These are phyloP conservation scores for Lasiodiplodia gonubiensis DNA, from an alignment of 2,329 filamentous ascomycete genomes.

Conservation along the genomic window DNA sequence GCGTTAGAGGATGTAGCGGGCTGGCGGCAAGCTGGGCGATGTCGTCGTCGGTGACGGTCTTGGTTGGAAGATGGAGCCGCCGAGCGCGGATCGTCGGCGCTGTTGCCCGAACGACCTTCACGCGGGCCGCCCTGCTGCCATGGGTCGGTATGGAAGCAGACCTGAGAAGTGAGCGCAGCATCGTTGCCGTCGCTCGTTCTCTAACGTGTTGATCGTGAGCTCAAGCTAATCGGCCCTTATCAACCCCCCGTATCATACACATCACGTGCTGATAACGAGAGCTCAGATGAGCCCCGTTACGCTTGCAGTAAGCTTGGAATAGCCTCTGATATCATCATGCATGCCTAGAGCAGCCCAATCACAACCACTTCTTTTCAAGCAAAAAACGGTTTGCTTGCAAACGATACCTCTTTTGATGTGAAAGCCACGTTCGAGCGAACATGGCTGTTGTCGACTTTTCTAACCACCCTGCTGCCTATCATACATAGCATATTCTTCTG, in stretches of 20 bases:
- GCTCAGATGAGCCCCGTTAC: background rate
- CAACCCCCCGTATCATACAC: background rate
- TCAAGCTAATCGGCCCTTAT: slow-evolving; percentile 5
- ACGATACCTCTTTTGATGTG: background rate
- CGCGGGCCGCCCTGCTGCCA: slow-evolving; percentile 7
- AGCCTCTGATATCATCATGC: slow-evolving; percentile 26
- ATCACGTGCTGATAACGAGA: slow-evolving; percentile 17
- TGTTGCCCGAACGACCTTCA: background rate
- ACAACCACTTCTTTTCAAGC: background rate
- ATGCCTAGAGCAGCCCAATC: background rate
- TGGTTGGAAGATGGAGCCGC: slow-evolving; percentile 42
- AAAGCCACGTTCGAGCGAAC: background rate
- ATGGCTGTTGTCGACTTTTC: slow-evolving; percentile 9
- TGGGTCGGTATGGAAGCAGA: slow-evolving; percentile 8
- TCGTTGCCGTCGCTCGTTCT: slow-evolving; percentile 24
- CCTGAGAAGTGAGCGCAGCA: slow-evolving; percentile 22
- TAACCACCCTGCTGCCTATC: slow-evolving; percentile 4
- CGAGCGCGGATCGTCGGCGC: background rate
- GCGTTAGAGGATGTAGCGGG: slow-evolving; percentile 78
- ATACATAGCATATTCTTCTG: slow-evolving; percentile 13
- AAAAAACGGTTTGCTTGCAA: background rate
- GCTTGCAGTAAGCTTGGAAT: background rate
- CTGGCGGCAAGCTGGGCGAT: slow-evolving; percentile 78
- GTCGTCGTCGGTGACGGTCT: slow-evolving; percentile 68
- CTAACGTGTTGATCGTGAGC: slow-evolving; percentile 11